Evolutionary conservation across 176 grass and related monocot species (phyloP).

Genomic region (Tillandsia leiboldiana): DNA sequence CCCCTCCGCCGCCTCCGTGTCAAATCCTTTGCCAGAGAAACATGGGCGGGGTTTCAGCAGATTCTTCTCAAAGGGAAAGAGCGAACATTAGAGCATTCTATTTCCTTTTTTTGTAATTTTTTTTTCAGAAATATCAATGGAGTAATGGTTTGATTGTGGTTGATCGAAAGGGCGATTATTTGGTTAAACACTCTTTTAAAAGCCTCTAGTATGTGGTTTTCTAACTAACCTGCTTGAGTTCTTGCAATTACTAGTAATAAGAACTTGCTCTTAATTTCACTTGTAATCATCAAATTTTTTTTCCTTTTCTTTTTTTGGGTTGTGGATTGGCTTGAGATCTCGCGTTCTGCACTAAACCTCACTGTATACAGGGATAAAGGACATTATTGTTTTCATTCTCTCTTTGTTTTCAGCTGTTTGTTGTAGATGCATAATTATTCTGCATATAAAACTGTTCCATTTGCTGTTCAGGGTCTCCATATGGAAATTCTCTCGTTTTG

Average conservation of each 20-base stretch:
- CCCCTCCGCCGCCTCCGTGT: conserved; percentile 46
- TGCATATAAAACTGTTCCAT: not conserved
- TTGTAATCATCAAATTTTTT: not conserved
- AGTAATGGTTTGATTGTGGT: not conserved
- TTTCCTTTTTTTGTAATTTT: no score
- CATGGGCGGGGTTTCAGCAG: conserved; percentile 69
- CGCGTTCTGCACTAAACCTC: not conserved
- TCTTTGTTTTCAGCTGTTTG: not conserved
- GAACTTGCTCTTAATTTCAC: not conserved
- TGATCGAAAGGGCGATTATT: not conserved
- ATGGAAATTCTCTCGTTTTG: no score
- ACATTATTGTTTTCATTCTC: not conserved
- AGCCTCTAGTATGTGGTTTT: not conserved
- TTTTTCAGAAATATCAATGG: not conserved
- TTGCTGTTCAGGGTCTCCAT: not conserved
- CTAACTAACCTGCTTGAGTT: not conserved
- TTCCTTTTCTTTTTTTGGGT: not conserved
- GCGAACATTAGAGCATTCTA: conserved; percentile 25
- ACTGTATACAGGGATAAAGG: not conserved
- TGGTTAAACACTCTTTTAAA: not conserved
- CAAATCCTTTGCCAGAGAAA: conserved; percentile 55
- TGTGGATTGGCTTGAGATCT: no score
- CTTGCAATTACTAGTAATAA: not conserved
- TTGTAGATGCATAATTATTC: not conserved
- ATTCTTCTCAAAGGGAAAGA: conserved; percentile 77